Base-by-base conservation (phyloP, 1,139 yeast genomes). In the Saccharomycopsis hybrid region DNA sequence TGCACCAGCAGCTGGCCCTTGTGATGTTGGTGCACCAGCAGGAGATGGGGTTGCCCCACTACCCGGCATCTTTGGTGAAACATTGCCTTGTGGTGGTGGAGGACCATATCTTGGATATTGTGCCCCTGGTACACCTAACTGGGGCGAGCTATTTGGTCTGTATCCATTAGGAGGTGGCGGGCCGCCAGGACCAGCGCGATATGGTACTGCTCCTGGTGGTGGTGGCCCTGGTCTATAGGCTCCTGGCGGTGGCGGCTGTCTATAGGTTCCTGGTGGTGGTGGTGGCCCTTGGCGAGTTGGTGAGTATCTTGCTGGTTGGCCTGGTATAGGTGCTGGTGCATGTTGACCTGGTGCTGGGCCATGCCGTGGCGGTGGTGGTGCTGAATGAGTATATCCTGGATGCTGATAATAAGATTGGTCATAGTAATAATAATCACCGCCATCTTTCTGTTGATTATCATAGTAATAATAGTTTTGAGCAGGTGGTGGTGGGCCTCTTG, bases 401-500 rank as follows among this genome's bases (percentile, higher is more conserved):
- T 50, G 51, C 42, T 46, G 53, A 41, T 52, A 52, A 37, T 52
- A 52, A 7, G 51, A 46, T 13, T 46, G 51, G 31, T 50, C 51
- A 30, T 50, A 46, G 42, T 39, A n/a, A 28, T 49, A 31, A 25
- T 46, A 41, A 29, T 41, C 13, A 24, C 27, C 25, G 11, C 13
- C 9, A 24, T 35, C 33, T 11, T 35, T 11, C 28, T 44, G 46
- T n/a, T 41, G 46, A 11, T 7, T 5, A 5, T 11, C 38, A 39
- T 38, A 44, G 33, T 44, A 44, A 38, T 44, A 44, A 13, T 48
- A 44, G 11, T 36, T 39, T 41, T 41, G 46, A 5, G 33, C 40
- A 24, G 39, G 44, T 35, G 46, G 48, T n/a, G 47, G 50, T 30
- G 50, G 50, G 24, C 41, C 44, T 28, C 30, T 37, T 13, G 43